These are phyloP conservation scores for Penicillium sp. DNA, from an alignment of 2,329 filamentous ascomycete species.

Conservation along the genomic window DNA sequence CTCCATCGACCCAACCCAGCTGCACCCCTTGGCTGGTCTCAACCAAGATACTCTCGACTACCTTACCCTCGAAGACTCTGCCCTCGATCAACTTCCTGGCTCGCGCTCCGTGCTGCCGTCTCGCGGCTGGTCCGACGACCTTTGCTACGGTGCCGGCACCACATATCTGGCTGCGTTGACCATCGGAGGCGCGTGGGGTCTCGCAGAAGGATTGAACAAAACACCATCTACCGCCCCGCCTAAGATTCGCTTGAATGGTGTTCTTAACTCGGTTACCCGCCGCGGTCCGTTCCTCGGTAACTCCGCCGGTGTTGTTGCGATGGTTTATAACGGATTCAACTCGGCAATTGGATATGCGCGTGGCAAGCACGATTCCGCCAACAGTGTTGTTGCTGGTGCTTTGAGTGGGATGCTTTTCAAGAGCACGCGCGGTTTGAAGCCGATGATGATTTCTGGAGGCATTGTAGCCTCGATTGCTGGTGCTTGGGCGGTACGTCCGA, in stretches of 20 bases:
- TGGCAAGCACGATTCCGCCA: slow-evolving; percentile 84
- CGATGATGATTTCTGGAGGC: slow-evolving; percentile 91
- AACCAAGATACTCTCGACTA: slow-evolving; percentile 95
- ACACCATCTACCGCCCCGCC: slow-evolving; percentile 70
- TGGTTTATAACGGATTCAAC: slow-evolving; percentile 94
- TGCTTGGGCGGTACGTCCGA: slow-evolving; percentile 77
- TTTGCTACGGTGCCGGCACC: slow-evolving; percentile 94
- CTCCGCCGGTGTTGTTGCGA: slow-evolving; percentile 90
- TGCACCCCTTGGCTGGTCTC: slow-evolving; percentile 91
- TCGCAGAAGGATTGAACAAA: slow-evolving; percentile 82
- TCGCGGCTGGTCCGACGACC: slow-evolving; percentile 94
- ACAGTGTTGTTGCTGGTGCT: slow-evolving; percentile 80
- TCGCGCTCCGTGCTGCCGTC: slow-evolving; percentile 86
- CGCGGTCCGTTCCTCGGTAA: slow-evolving; percentile 94
- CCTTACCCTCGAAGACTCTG: slow-evolving; percentile 86
- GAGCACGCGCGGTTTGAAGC: slow-evolving; percentile 83
- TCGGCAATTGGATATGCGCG: slow-evolving; percentile 74
- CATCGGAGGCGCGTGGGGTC: slow-evolving; percentile 84
- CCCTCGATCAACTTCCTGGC: slow-evolving; percentile 81
- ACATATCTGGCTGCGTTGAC: slow-evolving; percentile 88
- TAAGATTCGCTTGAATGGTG: slow-evolving; percentile 88
- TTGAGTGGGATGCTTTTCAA: slow-evolving; percentile 95
- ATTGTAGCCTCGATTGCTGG: slow-evolving; percentile 85
- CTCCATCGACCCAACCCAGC: slow-evolving; percentile 76
- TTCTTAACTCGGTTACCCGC: slow-evolving; percentile 89